Conservation (phyloP, 1,139 yeast genomes). For the Yamadazyma dushanensis region DNA sequence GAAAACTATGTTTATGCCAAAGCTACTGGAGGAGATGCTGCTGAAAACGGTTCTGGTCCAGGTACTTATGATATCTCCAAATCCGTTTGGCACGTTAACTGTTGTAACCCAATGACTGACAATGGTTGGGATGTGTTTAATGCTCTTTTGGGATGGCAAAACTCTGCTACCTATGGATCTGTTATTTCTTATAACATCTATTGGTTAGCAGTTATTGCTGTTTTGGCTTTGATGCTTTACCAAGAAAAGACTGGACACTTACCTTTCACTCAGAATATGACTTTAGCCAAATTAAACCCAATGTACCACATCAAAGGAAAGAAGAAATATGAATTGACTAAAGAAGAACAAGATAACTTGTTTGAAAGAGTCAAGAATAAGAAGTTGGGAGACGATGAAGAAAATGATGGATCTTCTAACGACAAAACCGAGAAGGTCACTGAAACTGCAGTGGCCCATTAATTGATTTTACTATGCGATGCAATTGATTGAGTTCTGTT, state of each 20-base stretch:
- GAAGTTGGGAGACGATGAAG: slow-evolving; percentile 17
- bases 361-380: slow-evolving; percentile 42
- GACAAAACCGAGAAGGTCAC: slow-evolving; percentile 14
- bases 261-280: slow-evolving; percentile 47
- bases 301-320: slow-evolving; percentile 68
- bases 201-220: slow-evolving; percentile 66
- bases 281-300: slow-evolving; percentile 63
- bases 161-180: slow-evolving; percentile 78
- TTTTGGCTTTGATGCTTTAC: slow-evolving; percentile 59
- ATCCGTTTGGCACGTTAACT: slow-evolving; percentile 90
- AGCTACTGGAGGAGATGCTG: slow-evolving; percentile 82
- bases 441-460: slow-evolving; percentile 7
- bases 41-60: slow-evolving; percentile 88
- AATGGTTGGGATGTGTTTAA: slow-evolving; percentile 94
- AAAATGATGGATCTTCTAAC: slow-evolving; percentile 24
- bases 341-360: slow-evolving; percentile 53
- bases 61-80: slow-evolving; percentile 80
- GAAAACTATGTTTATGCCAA: slow-evolving; percentile 64
- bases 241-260: slow-evolving; percentile 61
- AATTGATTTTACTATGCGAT: not conserved
- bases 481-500: not conserved
- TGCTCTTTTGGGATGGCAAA: slow-evolving; percentile 36
- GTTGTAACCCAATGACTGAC: slow-evolving; percentile 87
- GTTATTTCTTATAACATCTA: slow-evolving; percentile 80
- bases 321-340: slow-evolving; percentile 59